These are phyloP conservation scores for Cucumis cinereus DNA, from an alignment of 306 rosid species.

Conservation along the genomic window DNA sequence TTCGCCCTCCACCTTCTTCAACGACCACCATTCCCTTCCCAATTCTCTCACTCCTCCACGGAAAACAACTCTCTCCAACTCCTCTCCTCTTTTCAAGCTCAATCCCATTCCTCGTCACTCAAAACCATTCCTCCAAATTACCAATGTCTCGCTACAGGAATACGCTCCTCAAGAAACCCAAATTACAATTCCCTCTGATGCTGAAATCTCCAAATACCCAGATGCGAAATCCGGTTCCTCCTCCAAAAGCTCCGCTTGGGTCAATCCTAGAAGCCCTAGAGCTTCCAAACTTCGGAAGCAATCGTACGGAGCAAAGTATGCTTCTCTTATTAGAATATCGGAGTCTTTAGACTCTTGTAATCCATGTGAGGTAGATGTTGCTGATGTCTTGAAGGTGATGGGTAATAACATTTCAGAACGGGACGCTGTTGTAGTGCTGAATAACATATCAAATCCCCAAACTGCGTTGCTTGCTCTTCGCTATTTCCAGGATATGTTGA, in stretches of 20 bases:
- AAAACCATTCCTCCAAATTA: slow-evolving; percentile 32
- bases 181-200: background rate
- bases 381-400: slow-evolving; percentile 24
- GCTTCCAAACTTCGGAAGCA: slow-evolving; percentile 49
- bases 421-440: slow-evolving; percentile 45
- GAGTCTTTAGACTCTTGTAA: slow-evolving; percentile 40
- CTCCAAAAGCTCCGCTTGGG: slow-evolving; percentile 51
- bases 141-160: slow-evolving; percentile 48
- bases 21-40: slow-evolving; percentile 26
- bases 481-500: slow-evolving; percentile 31
- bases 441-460: slow-evolving; percentile 40
- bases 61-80: slow-evolving; percentile 15
- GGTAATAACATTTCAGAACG: slow-evolving; percentile 29
- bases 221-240: slow-evolving; percentile 27
- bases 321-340: slow-evolving; percentile 32
- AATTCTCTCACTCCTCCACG: slow-evolving; percentile 12
- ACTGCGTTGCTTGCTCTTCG: slow-evolving; percentile 37
- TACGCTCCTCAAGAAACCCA: slow-evolving; percentile 23
- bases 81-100: slow-evolving; percentile 14
- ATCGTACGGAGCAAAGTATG: slow-evolving; percentile 53
- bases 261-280: slow-evolving; percentile 80
- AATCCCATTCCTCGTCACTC: slow-evolving; percentile 12
- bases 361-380: slow-evolving; percentile 32
- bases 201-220: slow-evolving; percentile 12
- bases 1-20: slow-evolving; percentile 47